A percentile compares a stretch with the other conserved stretches of the same genome.
These are phyloP conservation scores for Xylariaceae sp. DNA, from an alignment of 2,329 filamentous ascomycete genomes.

Conservation along the genomic window DNA sequence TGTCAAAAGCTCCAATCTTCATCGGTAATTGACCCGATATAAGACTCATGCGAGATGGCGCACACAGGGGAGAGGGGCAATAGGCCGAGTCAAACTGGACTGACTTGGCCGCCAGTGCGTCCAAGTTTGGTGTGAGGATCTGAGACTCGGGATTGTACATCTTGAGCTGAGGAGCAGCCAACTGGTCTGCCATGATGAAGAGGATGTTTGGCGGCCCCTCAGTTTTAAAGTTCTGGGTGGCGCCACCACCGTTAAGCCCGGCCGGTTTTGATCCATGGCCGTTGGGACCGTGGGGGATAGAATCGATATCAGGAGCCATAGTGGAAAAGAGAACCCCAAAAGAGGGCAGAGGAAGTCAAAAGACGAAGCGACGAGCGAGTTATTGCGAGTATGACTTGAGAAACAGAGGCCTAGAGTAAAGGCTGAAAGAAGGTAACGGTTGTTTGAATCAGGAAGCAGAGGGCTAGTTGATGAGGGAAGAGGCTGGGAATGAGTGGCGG, in stretches of 20 bases:
- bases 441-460: not conserved
- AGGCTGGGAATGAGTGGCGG: slow-evolving; percentile 1
- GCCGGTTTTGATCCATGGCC: slow-evolving; percentile 34
- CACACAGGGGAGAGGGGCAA: slow-evolving; percentile 91
- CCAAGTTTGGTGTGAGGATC: slow-evolving; percentile 91
- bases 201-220: slow-evolving; percentile 74
- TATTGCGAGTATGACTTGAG: not conserved
- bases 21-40: slow-evolving; percentile 90
- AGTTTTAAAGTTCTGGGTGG: not conserved
- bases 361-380: not conserved
- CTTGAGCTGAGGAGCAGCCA: slow-evolving; percentile 87
- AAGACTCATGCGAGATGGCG: slow-evolving; percentile 92
- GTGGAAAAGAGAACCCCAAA: slow-evolving; percentile 13
- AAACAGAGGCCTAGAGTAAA: not conserved
- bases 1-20: slow-evolving; percentile 91
- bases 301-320: slow-evolving; percentile 78
- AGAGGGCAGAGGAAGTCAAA: slow-evolving; percentile 11
- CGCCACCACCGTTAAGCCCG: not conserved
- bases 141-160: slow-evolving; percentile 89
- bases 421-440: no score
- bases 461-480: slow-evolving; percentile 2
- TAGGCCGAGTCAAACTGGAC: slow-evolving; percentile 95
- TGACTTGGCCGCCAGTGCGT: slow-evolving; percentile 78
- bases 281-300: slow-evolving; percentile 57
- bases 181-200: slow-evolving; percentile 97